These are phyloP conservation scores for Neonectria ditissima DNA, from an alignment of 2,329 filamentous ascomycete species.

Conservation along the genomic window DNA sequence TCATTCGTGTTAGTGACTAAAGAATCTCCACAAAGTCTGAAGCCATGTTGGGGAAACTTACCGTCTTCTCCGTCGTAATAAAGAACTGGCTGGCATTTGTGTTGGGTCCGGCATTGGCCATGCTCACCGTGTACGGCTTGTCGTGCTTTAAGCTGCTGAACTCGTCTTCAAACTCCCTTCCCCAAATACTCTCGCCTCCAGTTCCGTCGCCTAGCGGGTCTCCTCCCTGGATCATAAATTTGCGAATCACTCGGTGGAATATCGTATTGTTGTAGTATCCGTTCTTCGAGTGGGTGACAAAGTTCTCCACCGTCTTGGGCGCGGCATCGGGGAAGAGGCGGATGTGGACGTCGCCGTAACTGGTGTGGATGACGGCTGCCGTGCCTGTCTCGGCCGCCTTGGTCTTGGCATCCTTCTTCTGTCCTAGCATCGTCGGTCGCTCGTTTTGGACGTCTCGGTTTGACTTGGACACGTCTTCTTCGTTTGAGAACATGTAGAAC, in stretches of 20 bases:
- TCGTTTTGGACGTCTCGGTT: conserved; percentile 95
- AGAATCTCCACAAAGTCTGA: too few relatives aligned
- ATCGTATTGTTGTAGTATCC: conserved; percentile 98
- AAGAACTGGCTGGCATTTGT: conserved; percentile 99
- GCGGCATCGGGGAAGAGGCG: conserved; percentile 93
- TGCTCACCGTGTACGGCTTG: conserved; percentile 94
- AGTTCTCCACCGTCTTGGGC: conserved; percentile 96
- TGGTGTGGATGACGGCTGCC: conserved; percentile 89
- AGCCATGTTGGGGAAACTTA: conserved; percentile 56
- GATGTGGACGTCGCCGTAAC: conserved; percentile 91
- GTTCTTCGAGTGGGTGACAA: conserved; percentile 88
- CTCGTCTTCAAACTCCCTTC: conserved; percentile 94
- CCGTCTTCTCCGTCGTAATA: conserved; percentile 96
- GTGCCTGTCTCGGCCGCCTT: conserved; percentile 80
- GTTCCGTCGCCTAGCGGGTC: conserved; percentile 93
- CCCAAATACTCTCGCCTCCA: conserved; percentile 92
- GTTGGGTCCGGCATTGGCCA: conserved; percentile 96
- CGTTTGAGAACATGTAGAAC: conserved; percentile 99
- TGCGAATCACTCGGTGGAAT: conserved; percentile 96
- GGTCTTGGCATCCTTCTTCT: conserved; percentile 62
- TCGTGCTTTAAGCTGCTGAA: conserved; percentile 93
- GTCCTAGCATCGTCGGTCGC: conserved; percentile 77
- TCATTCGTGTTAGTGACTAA: conserved; percentile 42
- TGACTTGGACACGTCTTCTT: conserved; percentile 83
- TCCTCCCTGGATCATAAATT: conserved; percentile 99